Percentiles rank a stretch among this genome's conserved stretches.
Conservation (phyloP, 2,329 filamentous ascomycete genomes). For the Xylogone sp. region DNA sequence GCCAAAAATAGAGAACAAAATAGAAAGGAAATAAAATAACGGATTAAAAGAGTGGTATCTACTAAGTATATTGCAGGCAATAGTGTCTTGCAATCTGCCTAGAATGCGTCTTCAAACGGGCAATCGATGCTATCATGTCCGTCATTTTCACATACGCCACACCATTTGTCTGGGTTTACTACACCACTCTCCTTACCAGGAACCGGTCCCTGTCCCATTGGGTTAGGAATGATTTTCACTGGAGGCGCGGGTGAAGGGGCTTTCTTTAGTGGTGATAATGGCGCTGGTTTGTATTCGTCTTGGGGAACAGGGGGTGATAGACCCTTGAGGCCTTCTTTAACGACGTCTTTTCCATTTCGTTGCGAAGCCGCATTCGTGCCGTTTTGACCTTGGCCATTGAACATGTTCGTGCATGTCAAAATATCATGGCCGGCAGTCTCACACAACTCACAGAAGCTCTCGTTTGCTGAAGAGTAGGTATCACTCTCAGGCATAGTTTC, state of each 20-base stretch:
- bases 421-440: conserved; percentile 91
- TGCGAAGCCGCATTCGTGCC: conserved; percentile 9
- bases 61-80: background rate
- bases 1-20: no score
- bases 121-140: conserved; percentile 96
- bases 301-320: conserved; percentile 31
- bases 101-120: conserved; percentile 81
- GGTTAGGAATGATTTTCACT: conserved; percentile 52
- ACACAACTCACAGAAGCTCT: conserved; percentile 82
- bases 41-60: background rate
- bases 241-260: conserved; percentile 39
- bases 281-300: conserved; percentile 49
- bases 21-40: background rate
- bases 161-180: conserved; percentile 88
- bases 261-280: conserved; percentile 47
- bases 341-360: conserved; percentile 33
- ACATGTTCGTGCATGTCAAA: conserved; percentile 90
- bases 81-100: conserved; percentile 10
- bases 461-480: conserved; percentile 65
- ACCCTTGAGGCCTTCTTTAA: conserved; percentile 35
- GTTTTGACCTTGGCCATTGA: conserved; percentile 31
- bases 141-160: conserved; percentile 91
- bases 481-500: conserved; percentile 71
- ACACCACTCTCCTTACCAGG: conserved; percentile 76
- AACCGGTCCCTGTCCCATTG: conserved; percentile 63